Percentiles rank a stretch among this genome's conserved stretches.
Evolutionary conservation across 2,329 filamentous ascomycete species (phyloP).

Genomic region (Penicillium frequentans): DNA sequence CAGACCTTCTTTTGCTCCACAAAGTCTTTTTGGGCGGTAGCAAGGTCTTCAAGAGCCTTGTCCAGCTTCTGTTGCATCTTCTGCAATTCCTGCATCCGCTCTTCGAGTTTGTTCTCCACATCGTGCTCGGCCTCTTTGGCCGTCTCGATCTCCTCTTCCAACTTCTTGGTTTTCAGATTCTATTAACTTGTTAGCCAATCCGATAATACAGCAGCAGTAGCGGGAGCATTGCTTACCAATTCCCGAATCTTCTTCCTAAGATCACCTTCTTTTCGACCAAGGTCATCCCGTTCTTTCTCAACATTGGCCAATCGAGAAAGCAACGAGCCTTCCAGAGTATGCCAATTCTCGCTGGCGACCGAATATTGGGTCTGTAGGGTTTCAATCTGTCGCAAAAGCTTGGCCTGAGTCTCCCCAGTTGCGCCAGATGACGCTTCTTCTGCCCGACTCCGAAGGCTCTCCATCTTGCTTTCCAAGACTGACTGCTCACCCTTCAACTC

Average conservation of each 20-base stretch:
- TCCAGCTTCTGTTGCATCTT: constrained; percentile 42
- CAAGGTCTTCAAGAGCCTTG: constrained; percentile 61
- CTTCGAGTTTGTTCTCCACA: constrained; percentile 59
- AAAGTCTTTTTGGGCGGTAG: constrained; percentile 57
- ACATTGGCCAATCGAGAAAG: constrained; percentile 73
- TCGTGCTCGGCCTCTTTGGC: constrained; percentile 47
- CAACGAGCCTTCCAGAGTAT: constrained; percentile 86
- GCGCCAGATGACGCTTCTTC: constrained; percentile 87
- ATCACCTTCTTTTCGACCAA: constrained; percentile 77
- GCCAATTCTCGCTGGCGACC: constrained; percentile 95
- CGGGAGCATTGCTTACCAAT: constrained; percentile 55
- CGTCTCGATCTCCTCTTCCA: constrained; percentile 81
- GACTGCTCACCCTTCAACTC: constrained; percentile 78
- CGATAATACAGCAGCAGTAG: neutral
- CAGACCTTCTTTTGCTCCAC: constrained; percentile 60
- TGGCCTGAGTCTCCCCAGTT: constrained; percentile 80
- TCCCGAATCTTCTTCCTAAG: constrained; percentile 88
- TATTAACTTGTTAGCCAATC: constrained; percentile 33
- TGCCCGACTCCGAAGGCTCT: constrained; percentile 77
- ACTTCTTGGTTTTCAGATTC: constrained; percentile 65
- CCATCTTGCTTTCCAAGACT: constrained; percentile 82
- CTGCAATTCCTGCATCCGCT: constrained; percentile 61
- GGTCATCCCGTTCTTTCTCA: constrained; percentile 90
- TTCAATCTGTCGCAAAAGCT: constrained; percentile 89
- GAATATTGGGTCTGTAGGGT: constrained; percentile 94